These are phyloP conservation scores for Exophiala bonariae DNA, from an alignment of 2,329 filamentous ascomycete species.

Conservation along the genomic window DNA sequence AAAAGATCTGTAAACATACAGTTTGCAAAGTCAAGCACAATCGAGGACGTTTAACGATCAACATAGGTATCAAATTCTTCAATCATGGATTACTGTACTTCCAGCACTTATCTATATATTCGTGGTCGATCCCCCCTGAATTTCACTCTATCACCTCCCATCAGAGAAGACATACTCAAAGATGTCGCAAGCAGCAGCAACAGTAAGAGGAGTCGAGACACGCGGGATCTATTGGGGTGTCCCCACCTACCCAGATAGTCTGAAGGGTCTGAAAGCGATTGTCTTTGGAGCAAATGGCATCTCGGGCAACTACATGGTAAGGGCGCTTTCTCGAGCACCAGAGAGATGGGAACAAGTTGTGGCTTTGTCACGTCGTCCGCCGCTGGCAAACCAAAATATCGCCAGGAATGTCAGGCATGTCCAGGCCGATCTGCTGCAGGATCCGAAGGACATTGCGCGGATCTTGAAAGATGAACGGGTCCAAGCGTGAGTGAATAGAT, in stretches of 20 bases:
- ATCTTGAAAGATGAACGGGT: conserved; percentile 26
- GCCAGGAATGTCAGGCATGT: conserved; percentile 41
- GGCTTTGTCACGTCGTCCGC: conserved; percentile 47
- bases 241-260: conserved; percentile 39
- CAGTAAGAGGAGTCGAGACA: not conserved
- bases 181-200: too few species aligned
- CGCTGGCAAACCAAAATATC: conserved; percentile 22
- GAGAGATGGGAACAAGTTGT: conserved; percentile 53
- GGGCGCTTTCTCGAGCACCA: conserved; percentile 42
- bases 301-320: conserved; percentile 51
- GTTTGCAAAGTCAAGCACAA: too few species aligned
- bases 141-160: too few species aligned
- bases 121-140: too few species aligned
- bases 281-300: conserved; percentile 56
- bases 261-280: conserved; percentile 47
- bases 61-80: too few species aligned
- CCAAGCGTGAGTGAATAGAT: conserved; percentile 20
- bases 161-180: too few species aligned
- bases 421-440: conserved; percentile 34
- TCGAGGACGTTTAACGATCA: too few species aligned
- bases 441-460: conserved; percentile 28
- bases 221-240: conserved; percentile 50
- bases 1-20: too few species aligned
- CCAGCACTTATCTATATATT: too few species aligned
- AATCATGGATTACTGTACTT: too few species aligned